Base-by-base conservation (phyloP, 352 stramenopile genomes). In the Phytophthora idaei region DNA sequence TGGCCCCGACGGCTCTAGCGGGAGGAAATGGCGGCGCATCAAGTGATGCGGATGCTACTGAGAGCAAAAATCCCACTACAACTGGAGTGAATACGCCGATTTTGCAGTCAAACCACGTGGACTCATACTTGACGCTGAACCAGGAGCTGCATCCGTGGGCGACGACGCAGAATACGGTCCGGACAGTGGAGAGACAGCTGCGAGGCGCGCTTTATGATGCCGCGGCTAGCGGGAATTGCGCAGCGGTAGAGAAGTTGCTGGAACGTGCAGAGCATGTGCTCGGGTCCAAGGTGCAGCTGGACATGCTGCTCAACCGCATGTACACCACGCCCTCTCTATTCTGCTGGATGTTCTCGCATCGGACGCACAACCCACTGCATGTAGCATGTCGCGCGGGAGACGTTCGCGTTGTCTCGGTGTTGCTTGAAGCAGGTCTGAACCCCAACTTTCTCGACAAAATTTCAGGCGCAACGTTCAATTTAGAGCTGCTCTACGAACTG, bases 371-470 rank as follows among this genome's bases (percentile, higher is more conserved):
- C 36, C 87, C 87, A 6, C 70, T 95, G 44, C 85, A 93, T 46
- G 78, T 89, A 2, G 87, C 85, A 21, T 90, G 84, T 50, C 78
- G 80, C 15, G 61, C 77, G 1, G 84, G 84, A 17, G 83, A 95
- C 64, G 70, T 86, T 14, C 62, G 59, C 32, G 85, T 90, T 57
- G 74, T 89, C 0, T 64, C 83, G 31, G 53, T 86, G 44, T 63
- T 95, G 25, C 71, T 91, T 7, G 67, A 87, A 11, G 79, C 80
- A 5, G 83, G 83, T 1, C 52, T 95, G 32, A 87, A 89, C 52
- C 74, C 87, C 1, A 92, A 95, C 47, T 85, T 86, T 42, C 69
- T 93, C 27, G 87, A 95, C 70, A 93, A 93, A 73, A 90, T 90
- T 47, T 74, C 81, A 3, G 83, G 87, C 5, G 77, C 76, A 31